Evolutionary conservation across 2,329 filamentous ascomycete species (phyloP), one percentile per base, ranked within the genome.

Genomic region (Arthroderma sp.): DNA sequence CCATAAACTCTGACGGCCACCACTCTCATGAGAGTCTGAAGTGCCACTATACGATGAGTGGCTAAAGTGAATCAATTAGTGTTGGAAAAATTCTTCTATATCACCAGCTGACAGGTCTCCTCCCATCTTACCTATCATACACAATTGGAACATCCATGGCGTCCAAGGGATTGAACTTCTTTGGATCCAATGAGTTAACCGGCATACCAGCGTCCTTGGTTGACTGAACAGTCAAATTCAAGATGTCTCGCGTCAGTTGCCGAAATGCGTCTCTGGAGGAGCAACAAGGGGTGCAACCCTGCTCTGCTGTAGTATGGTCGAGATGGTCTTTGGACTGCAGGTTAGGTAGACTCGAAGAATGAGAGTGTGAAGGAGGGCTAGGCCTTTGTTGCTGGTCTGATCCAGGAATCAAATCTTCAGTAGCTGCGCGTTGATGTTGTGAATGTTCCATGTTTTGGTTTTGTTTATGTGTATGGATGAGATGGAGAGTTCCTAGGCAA

Each of bases 71-170:
- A 23, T 39, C 11, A 3, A 51, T 51, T 15, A 51, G 25, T 17
- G 33, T 33, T 19, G 15, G 4, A 39, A 38, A 39, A 9, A 3
- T 35, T 23, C 13, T 11, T 51, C 23, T 8, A 51, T 62, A 11
- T 23, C 31, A 39, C 38, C 2, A 41, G 61, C 59, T 60, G 63
- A 56, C 51, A 13, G 43, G 5, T 23, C n/a, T 25, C 19, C 21
- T 1, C 13, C 17, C 15, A 41, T 53, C 66, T 62, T 63, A 68
- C 68, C 64, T 64, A 7, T 64, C 62, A 55, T 63, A 62, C 58
- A 68, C 63, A 55, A 68, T 63, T 47, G 67, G 66, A 13, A 68
- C 64, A 51, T 67, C 64, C 57, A 62, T 62, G 8, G 61, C 62
- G 15, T 25, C 57, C 58, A 63, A 61, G 21, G 56, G 62, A 39